Evolutionary conservation across 2,329 filamentous ascomycete species (phyloP), one percentile per base, ranked within the genome.

Genomic region (Corinectria fuckeliana): DNA sequence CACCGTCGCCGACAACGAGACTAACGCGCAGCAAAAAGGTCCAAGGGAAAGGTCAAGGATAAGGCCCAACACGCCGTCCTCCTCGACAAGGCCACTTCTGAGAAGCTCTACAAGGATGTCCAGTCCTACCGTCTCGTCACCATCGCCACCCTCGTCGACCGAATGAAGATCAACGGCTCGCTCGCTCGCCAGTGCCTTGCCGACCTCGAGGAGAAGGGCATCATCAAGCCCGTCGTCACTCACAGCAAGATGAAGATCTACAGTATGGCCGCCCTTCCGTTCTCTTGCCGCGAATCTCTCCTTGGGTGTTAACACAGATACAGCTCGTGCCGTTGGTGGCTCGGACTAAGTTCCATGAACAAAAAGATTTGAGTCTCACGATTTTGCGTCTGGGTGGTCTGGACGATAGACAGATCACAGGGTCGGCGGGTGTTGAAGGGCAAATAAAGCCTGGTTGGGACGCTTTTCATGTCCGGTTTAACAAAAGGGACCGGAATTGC

Each of bases 41-140:
- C 78, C 63, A 80, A 80, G 75, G 75, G 77, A 72, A 85, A 81
- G 93, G 95, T 99, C 87, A 99, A 99, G 95, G 95, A 99, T 89
- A 99, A 99, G 93, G 94, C 95, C 84, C 91, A 98, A 82, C 95
- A 99, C 89, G 92, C 91, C 82, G 95, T 99, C 83, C 87, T 98
- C 79, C 92, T 99, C 84, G 95, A 99, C 88, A 99, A 99, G 90
- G 79, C 86, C 83, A 97, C 91, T 78, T 91, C 91, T 73, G 95
- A 99, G 85, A 97, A 96, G 88, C 93, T 99, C 82, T 91, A 97
- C 88, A 99, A 99, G 88, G 95, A 99, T 88, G 96, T 99, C 76
- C 95, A 98, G 84, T 97, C 95, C 69, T 99, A 98, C 91, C 93
- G 95, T 79, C 93, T 99, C 81, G 93, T 99, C 85, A 98, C 95